Conservation (phyloP, 768 basidiomycete species). For the Leccinum longicurvipes region DNA sequence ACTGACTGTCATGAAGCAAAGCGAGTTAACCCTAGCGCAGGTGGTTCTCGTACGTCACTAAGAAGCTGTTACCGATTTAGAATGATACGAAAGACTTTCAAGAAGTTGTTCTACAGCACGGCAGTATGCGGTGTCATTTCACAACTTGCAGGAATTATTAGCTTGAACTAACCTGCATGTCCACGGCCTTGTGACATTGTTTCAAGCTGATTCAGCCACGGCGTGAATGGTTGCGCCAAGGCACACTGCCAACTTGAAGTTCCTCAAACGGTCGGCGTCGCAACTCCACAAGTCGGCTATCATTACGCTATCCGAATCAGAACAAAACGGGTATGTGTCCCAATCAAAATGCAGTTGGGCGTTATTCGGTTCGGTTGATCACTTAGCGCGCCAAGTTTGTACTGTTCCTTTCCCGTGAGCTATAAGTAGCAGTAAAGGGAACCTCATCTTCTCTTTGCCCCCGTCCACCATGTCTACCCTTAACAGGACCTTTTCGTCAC, state of each 20-base stretch:
- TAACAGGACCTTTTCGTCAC: constrained; percentile 28
- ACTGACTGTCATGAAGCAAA: not conserved
- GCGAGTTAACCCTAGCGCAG: not conserved
- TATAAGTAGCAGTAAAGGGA: constrained; percentile 26
- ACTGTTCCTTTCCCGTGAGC: constrained; percentile 10
- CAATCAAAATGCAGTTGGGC: constrained; percentile 6
- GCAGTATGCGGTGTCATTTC: not conserved
- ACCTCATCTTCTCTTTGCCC: not conserved
- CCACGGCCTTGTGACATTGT: not conserved
- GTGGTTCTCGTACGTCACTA: not conserved
- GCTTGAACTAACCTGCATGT: not conserved
- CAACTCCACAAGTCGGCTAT: not conserved
- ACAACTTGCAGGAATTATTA: not conserved
- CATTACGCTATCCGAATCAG: constrained; percentile 3
- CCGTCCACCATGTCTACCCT: constrained; percentile 25
- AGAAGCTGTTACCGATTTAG: not conserved
- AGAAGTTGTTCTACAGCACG: not conserved
- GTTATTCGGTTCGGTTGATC: constrained; percentile 28
- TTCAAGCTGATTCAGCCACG: not conserved
- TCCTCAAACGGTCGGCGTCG: not conserved
- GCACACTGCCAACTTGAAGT: not conserved
- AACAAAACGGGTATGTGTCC: not conserved
- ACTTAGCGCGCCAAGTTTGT: constrained; percentile 7
- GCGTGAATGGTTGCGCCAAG: not conserved
- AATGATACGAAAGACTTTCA: not conserved